Evolutionary conservation across 108 stramenopile species (phyloP).

Genomic region (Schizochytrium sp.): DNA sequence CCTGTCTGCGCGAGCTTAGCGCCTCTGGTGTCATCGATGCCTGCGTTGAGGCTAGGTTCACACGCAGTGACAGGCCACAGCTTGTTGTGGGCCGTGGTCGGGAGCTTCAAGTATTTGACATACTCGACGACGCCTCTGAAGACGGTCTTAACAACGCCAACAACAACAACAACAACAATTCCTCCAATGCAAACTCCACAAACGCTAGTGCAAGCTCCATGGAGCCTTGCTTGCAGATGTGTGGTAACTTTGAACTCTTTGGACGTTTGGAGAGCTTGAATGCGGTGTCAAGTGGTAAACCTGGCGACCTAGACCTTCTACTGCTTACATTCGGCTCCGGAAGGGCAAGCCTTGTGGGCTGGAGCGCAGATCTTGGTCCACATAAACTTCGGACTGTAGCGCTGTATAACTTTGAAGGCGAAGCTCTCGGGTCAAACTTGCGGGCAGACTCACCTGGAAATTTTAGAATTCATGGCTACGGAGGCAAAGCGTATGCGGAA

Average conservation of each 20-base stretch:
- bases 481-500: background rate
- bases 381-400: constrained; percentile 24
- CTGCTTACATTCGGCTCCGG: constrained; percentile 41
- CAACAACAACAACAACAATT: background rate
- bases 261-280: constrained; percentile 10
- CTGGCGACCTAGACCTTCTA: constrained; percentile 1
- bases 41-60: constrained; percentile 40
- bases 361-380: constrained; percentile 13
- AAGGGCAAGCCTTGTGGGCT: constrained; percentile 1
- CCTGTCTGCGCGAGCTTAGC: constrained; percentile 52
- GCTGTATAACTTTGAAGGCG: constrained; percentile 49
- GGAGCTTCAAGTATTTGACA: constrained; percentile 34
- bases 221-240: background rate
- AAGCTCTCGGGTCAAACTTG: constrained; percentile 38
- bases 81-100: constrained; percentile 53
- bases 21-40: background rate
- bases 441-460: constrained; percentile 26
- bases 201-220: background rate
- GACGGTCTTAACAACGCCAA: background rate
- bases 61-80: constrained; percentile 19
- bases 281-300: background rate
- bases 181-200: background rate
- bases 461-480: background rate
- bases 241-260: constrained; percentile 30
- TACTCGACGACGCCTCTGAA: background rate